phyloP scores from a whole-genome alignment of 179 eudicot genomes.

The Monotropa hypopitys region DNA sequence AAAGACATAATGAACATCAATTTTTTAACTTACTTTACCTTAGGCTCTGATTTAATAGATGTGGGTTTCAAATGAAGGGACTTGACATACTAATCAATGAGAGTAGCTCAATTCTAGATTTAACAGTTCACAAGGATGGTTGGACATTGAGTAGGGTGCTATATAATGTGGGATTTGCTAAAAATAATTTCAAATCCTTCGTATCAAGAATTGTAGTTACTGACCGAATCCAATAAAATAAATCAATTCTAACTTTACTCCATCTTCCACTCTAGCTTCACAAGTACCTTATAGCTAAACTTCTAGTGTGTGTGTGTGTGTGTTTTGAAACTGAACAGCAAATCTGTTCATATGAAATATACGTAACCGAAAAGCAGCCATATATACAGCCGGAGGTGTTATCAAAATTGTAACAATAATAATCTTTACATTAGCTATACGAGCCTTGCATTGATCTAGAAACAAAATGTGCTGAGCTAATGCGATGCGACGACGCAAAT shows the following conservation, averaged over 20 bases:
- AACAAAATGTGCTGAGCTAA: background rate
- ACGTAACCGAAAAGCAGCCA: background rate
- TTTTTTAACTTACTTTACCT: background rate
- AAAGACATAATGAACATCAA: background rate
- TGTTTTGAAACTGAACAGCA: background rate
- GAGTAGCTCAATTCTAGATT: background rate
- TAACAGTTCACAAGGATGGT: background rate
- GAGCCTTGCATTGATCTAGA: background rate
- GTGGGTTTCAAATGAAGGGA: background rate
- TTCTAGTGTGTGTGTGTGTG: background rate
- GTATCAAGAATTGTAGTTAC: background rate
- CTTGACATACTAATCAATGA: background rate
- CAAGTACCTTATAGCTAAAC: background rate
- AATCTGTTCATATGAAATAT: background rate
- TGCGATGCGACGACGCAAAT: background rate
- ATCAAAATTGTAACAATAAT: background rate
- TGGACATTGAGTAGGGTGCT: background rate
- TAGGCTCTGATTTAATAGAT: background rate
- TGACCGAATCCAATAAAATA: background rate
- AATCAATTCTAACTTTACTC: background rate
- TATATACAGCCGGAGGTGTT: background rate
- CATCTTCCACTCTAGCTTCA: background rate
- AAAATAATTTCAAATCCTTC: background rate
- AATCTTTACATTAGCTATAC: background rate
- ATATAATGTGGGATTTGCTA: background rate